Conservation (phyloP, 768 basidiomycete species). For the Kwoniella bestiolae region DNA sequence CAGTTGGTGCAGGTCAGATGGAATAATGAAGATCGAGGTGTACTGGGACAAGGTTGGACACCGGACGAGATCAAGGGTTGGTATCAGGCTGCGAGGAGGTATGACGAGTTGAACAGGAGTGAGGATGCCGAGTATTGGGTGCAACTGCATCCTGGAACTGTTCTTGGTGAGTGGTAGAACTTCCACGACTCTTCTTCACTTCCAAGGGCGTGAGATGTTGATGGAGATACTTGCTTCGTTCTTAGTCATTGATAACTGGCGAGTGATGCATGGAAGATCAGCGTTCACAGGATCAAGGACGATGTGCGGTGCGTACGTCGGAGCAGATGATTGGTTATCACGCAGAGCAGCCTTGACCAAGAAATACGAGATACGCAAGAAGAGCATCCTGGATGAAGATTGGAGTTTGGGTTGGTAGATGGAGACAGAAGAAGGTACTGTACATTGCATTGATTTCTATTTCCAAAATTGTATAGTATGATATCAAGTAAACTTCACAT, state of each 20-base stretch:
- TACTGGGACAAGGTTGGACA: conserved; percentile 64
- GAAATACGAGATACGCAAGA: conserved; percentile 21
- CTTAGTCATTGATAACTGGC: conserved; percentile 85
- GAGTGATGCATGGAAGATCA: conserved; percentile 92
- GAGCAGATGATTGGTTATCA: conserved; percentile 85
- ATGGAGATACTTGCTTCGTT: not conserved
- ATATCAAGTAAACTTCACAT: not conserved
- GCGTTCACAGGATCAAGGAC: conserved; percentile 82
- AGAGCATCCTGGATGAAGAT: conserved; percentile 5
- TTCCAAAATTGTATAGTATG: too few species aligned
- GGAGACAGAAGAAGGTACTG: not conserved
- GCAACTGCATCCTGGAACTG: conserved; percentile 82
- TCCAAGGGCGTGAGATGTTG: too few species aligned
- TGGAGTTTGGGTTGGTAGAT: conserved; percentile 22
- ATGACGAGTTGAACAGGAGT: conserved; percentile 75
- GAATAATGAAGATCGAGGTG: conserved; percentile 93
- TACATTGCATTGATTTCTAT: conserved; percentile 1
- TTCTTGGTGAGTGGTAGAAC: conserved; percentile 79
- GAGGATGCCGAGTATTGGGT: conserved; percentile 90
- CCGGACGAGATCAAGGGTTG: conserved; percentile 73
- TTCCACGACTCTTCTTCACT: too few species aligned
- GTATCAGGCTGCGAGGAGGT: conserved; percentile 81
- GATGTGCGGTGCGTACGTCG: conserved; percentile 96
- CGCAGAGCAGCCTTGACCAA: conserved; percentile 61
- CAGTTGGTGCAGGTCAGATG: conserved; percentile 80